These are phyloP conservation scores for Medicago ruthenica DNA, from an alignment of 306 rosid genomes.

Conservation along the genomic window DNA sequence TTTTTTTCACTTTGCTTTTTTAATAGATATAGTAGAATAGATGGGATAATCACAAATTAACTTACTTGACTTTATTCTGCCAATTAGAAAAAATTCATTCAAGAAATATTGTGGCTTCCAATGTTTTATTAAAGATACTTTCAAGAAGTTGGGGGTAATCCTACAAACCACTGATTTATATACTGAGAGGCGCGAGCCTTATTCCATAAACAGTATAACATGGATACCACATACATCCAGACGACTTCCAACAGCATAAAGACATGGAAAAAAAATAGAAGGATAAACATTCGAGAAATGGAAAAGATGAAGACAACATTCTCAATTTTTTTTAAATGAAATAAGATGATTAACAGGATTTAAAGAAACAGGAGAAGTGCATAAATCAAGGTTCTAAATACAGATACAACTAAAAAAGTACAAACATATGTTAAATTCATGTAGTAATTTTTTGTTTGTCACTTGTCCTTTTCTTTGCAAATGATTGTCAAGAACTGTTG, in stretches of 20 bases:
- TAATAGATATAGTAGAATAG: not conserved
- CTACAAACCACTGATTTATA: constrained; percentile 13
- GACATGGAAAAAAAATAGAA: constrained; percentile 4
- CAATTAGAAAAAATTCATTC: constrained; percentile 25
- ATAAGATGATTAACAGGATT: no score
- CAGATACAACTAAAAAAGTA: no score
- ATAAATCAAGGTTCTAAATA: no score
- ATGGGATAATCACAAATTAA: constrained; percentile 16
- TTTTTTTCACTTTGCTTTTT: not conserved
- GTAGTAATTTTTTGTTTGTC: no score
- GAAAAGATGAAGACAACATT: no score
- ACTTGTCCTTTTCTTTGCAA: no score
- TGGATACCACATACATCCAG: no score
- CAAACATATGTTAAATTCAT: no score
- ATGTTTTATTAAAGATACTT: constrained; percentile 15
- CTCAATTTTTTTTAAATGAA: no score
- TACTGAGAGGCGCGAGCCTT: not conserved
- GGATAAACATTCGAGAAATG: constrained; percentile 11
- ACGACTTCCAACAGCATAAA: not conserved
- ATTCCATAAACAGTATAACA: not conserved
- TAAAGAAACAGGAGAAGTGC: no score
- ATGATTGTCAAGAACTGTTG: no score
- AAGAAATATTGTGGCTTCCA: constrained; percentile 18
- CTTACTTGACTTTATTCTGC: constrained; percentile 2
- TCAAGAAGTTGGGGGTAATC: constrained; percentile 9